Percentiles rank a stretch among this genome's conserved stretches.
These are phyloP conservation scores for Dipteronia dyeriana DNA, from an alignment of 345 rosid species.

Conservation along the genomic window DNA sequence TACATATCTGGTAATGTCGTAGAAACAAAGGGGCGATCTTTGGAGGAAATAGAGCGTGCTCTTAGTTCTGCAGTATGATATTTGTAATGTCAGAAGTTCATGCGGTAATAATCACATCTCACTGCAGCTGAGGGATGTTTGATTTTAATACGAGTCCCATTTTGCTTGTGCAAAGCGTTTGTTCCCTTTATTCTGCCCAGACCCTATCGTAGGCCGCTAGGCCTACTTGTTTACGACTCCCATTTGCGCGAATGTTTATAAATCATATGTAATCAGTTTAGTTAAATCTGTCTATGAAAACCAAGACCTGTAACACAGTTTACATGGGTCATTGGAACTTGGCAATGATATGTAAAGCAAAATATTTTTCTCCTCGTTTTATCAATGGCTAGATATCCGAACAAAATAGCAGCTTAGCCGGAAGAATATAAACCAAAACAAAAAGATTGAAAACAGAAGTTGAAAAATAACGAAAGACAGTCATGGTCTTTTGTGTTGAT, in stretches of 20 bases:
- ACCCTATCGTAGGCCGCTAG: background rate
- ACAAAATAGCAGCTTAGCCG: too few relatives aligned
- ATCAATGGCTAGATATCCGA: background rate
- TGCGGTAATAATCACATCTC: constrained; percentile 24
- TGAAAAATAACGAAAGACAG: too few relatives aligned
- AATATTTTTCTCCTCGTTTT: background rate
- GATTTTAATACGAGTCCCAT: background rate
- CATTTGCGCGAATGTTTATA: background rate
- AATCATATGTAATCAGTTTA: background rate
- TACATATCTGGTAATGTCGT: constrained; percentile 81
- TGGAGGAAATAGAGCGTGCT: constrained; percentile 93
- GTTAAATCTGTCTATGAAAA: background rate
- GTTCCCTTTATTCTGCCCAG: background rate
- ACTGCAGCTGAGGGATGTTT: background rate
- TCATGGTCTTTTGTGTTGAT: too few relatives aligned
- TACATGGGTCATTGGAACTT: background rate
- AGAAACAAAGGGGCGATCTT: constrained; percentile 93
- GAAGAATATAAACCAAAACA: too few relatives aligned
- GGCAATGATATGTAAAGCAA: background rate
- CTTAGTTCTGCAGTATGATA: constrained; percentile 50
- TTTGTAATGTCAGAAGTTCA: background rate
- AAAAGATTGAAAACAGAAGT: too few relatives aligned
- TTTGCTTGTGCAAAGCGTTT: background rate
- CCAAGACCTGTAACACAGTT: background rate
- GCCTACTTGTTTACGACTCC: background rate